phyloP scores from a whole-genome alignment of 2,329 filamentous ascomycete genomes.

The Colletotrichum acutatum region DNA sequence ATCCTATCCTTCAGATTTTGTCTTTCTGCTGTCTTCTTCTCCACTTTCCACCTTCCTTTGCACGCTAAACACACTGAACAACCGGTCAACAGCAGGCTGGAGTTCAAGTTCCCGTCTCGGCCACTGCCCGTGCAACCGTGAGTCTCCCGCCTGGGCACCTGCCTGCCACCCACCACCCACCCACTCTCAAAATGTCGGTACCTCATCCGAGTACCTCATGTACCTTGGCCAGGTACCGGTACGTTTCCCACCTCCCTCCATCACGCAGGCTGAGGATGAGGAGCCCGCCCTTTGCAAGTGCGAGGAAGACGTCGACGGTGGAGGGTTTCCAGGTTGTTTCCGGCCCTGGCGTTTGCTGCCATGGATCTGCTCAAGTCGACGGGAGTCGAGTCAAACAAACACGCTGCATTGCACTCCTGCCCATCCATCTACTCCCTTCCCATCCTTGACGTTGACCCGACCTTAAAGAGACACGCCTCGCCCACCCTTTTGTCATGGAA shows the following conservation, averaged over 20 bases:
- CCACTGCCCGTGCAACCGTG: neutral
- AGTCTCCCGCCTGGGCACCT: neutral
- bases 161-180: neutral
- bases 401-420: neutral
- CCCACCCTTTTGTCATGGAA: slow-evolving; percentile 18
- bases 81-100: too few species aligned
- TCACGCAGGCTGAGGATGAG: slow-evolving; percentile 19
- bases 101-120: neutral
- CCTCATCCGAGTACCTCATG: slow-evolving; percentile 12
- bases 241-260: slow-evolving; percentile 29
- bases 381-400: neutral
- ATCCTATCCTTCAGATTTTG: neutral
- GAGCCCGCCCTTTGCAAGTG: slow-evolving; percentile 27
- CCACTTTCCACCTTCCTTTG: neutral
- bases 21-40: neutral
- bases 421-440: slow-evolving; percentile 6
- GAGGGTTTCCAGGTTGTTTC: slow-evolving; percentile 9
- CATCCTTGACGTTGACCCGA: slow-evolving; percentile 23
- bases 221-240: slow-evolving; percentile 34
- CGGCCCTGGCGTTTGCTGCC: slow-evolving; percentile 21
- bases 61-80: too few species aligned
- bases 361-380: slow-evolving; percentile 19
- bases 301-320: slow-evolving; percentile 20
- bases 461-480: slow-evolving; percentile 31
- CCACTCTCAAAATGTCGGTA: neutral